Conservation (phyloP, 2,329 filamentous ascomycete species). For the Scolecobasidium constrictum region DNA sequence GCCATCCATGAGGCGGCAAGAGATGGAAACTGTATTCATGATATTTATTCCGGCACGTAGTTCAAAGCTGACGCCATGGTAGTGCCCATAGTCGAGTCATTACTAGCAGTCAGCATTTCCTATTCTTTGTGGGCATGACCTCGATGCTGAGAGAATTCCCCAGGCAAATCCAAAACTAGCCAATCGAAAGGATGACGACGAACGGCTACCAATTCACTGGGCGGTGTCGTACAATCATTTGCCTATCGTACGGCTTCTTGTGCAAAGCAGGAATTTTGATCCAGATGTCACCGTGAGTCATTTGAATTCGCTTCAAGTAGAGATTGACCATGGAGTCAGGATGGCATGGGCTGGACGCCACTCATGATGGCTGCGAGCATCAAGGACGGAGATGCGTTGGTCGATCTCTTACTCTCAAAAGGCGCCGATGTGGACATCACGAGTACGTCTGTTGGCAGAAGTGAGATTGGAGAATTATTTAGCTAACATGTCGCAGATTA, state of each 20-base stretch:
- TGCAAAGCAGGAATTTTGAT: constrained; percentile 64
- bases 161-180: constrained; percentile 74
- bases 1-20: constrained; percentile 80
- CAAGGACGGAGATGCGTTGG: constrained; percentile 57
- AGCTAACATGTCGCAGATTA: constrained; percentile 38
- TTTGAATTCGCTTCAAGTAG: neutral
- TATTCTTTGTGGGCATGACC: too few species aligned
- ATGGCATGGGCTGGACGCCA: constrained; percentile 71
- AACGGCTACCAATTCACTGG: constrained; percentile 89
- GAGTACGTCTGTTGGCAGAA: constrained; percentile 4
- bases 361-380: constrained; percentile 74
- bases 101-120: constrained; percentile 53
- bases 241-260: constrained; percentile 62
- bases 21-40: constrained; percentile 78
- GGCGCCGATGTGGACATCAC: constrained; percentile 61
- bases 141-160: too few species aligned
- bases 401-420: constrained; percentile 56
- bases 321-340: constrained; percentile 24
- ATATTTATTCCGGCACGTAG: too few species aligned
- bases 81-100: constrained; percentile 64
- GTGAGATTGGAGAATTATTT: too few species aligned
- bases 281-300: constrained; percentile 63
- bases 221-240: constrained; percentile 73
- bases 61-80: too few species aligned
- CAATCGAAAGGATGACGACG: constrained; percentile 67